Evolutionary conservation across 2,329 filamentous ascomycete species (phyloP).

Genomic region (Fusarium caatingaense): DNA sequence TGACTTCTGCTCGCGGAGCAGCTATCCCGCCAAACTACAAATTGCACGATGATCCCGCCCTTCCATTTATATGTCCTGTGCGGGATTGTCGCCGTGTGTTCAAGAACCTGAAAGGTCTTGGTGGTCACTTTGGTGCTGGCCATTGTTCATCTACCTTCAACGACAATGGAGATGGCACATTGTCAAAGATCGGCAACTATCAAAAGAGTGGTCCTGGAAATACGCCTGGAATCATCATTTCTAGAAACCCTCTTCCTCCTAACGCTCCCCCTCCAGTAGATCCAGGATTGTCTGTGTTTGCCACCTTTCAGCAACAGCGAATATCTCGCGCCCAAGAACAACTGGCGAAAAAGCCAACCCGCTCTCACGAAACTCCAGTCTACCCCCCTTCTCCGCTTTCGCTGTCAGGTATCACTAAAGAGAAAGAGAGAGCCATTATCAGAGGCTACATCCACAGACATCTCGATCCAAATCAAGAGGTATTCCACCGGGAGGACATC

Average conservation of each 20-base stretch:
- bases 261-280: constrained; percentile 35
- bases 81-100: constrained; percentile 52
- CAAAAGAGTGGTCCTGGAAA: constrained; percentile 28
- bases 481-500: constrained; percentile 42
- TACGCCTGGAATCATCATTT: constrained; percentile 48
- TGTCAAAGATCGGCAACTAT: constrained; percentile 48
- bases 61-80: constrained; percentile 53
- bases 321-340: neutral
- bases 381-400: neutral
- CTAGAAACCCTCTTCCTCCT: constrained; percentile 40
- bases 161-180: constrained; percentile 56
- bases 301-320: constrained; percentile 18
- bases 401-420: neutral
- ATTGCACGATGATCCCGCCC: constrained; percentile 35
- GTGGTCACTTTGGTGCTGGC: constrained; percentile 43
- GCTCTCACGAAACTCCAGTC: neutral
- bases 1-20: constrained; percentile 42
- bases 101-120: constrained; percentile 34
- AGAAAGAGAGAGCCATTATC: constrained; percentile 1
- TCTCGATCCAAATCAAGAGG: constrained; percentile 36
- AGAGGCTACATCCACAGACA: constrained; percentile 41
- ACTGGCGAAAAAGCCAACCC: constrained; percentile 4
- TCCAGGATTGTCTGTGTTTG: constrained; percentile 25
- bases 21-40: constrained; percentile 51
- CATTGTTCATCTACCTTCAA: constrained; percentile 50